Evolutionary conservation across 495 filamentous ascomycete genomes (phyloP).

Genomic region (Talaromyces stipitatus): DNA sequence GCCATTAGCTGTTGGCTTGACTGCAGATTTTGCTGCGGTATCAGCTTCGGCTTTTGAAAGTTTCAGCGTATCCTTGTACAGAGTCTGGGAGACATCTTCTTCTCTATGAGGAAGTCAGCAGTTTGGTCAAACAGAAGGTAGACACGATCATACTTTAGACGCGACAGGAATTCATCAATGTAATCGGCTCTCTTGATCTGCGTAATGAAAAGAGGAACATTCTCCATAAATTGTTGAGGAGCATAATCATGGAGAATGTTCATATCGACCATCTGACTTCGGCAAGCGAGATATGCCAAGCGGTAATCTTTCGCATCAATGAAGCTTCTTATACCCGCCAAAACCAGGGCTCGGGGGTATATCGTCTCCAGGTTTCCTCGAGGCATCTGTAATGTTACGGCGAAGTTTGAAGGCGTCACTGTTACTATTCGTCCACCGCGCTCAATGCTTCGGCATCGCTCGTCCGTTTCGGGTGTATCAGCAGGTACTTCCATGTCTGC

Average conservation of each 20-base stretch:
- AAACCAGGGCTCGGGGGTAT: constrained; percentile 82
- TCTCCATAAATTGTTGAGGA: constrained; percentile 72
- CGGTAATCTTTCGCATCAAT: constrained; percentile 75
- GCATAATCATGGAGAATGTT: constrained; percentile 95
- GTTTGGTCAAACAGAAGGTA: background rate
- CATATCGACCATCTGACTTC: constrained; percentile 92
- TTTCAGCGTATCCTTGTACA: constrained; percentile 78
- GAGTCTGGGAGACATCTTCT: constrained; percentile 88
- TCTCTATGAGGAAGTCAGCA: constrained; percentile 45
- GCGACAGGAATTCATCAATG: constrained; percentile 88
- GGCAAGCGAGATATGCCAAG: constrained; percentile 76
- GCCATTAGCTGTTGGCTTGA: background rate
- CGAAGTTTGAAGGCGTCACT: constrained; percentile 80
- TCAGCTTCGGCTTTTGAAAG: constrained; percentile 25
- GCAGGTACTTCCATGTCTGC: constrained; percentile 70
- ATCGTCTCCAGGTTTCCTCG: constrained; percentile 94
- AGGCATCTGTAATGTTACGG: constrained; percentile 83
- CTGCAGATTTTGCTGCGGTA: constrained; percentile 7
- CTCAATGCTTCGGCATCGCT: constrained; percentile 87
- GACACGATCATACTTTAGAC: constrained; percentile 56
- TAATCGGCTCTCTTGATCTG: constrained; percentile 79
- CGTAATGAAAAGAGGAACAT: constrained; percentile 68
- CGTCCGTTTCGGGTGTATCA: constrained; percentile 87
- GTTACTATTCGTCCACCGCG: constrained; percentile 80
- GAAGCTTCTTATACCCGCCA: constrained; percentile 75